Evolutionary conservation across 768 basidiomycete genomes (phyloP).

Genomic region (Gyrodon lividus): DNA sequence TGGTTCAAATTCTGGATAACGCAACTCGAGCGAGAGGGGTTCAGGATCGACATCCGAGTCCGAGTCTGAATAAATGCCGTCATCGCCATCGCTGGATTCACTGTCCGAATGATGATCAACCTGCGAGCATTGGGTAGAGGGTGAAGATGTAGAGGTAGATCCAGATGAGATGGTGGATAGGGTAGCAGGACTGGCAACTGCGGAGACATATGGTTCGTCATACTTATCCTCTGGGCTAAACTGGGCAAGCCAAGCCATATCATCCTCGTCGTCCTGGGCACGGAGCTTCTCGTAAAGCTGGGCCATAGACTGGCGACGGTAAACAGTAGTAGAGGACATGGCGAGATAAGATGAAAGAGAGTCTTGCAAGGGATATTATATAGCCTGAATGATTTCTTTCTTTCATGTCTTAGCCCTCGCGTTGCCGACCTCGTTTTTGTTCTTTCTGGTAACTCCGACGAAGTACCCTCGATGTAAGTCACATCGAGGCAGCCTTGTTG

Average conservation of each 20-base stretch:
- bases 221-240: slow-evolving; percentile 34
- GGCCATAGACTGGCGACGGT: slow-evolving; percentile 36
- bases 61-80: slow-evolving; percentile 28
- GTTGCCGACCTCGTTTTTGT: slow-evolving; percentile 42
- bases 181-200: slow-evolving; percentile 15
- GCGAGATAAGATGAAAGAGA: slow-evolving; percentile 16
- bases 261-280: slow-evolving; percentile 35
- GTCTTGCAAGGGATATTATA: slow-evolving; percentile 23
- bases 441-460: slow-evolving; percentile 40
- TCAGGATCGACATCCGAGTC: slow-evolving; percentile 31
- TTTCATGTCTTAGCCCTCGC: slow-evolving; percentile 39
- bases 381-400: slow-evolving; percentile 32
- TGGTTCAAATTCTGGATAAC: slow-evolving; percentile 8
- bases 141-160: slow-evolving; percentile 28
- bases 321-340: slow-evolving; percentile 31
- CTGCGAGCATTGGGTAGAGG: slow-evolving; percentile 8
- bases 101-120: slow-evolving; percentile 15
- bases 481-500: slow-evolving; percentile 39
- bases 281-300: slow-evolving; percentile 35
- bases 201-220: slow-evolving; percentile 24
- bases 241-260: slow-evolving; percentile 36
- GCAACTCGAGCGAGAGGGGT: slow-evolving; percentile 16
- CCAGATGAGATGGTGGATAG: slow-evolving; percentile 30
- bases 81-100: slow-evolving; percentile 28
- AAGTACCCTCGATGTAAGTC: slow-evolving; percentile 32